A percentile compares a stretch with the other conserved stretches of the same genome.
phyloP scores from a whole-genome alignment of 2,329 filamentous ascomycete species.

The Colletotrichum lindemuthianum region DNA sequence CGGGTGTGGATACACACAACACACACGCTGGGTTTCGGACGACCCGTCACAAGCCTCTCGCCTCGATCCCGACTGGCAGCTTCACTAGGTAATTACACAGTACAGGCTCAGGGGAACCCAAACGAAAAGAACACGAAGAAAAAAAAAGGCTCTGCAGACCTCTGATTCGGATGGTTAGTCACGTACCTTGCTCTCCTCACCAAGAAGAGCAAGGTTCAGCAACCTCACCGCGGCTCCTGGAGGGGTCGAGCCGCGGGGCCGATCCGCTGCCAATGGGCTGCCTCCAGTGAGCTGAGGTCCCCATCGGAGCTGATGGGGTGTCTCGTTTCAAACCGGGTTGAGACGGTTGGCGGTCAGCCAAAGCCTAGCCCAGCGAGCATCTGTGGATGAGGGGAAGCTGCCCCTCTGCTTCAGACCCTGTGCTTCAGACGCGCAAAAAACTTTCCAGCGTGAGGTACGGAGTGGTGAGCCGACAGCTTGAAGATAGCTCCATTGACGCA shows the following conservation, averaged over 20 bases:
- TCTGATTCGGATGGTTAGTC: background rate
- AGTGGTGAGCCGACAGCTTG: background rate
- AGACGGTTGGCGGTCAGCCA: slow-evolving; percentile 34
- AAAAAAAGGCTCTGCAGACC: background rate
- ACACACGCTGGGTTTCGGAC: background rate
- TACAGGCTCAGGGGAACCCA: slow-evolving; percentile 3
- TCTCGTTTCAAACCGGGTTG: slow-evolving; percentile 33
- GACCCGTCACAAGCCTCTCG: slow-evolving; percentile 1
- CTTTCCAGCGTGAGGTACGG: too few relatives aligned
- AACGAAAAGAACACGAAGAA: slow-evolving; percentile 6
- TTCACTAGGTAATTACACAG: background rate
- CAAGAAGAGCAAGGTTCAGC: background rate
- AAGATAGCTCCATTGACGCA: background rate
- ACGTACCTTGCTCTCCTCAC: background rate
- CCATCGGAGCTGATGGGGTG: slow-evolving; percentile 23
- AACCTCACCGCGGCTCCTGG: slow-evolving; percentile 16
- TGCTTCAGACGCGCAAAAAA: too few relatives aligned
- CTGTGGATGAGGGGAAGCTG: background rate
- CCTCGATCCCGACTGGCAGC: background rate
- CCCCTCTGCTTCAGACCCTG: background rate
- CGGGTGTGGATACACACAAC: background rate
- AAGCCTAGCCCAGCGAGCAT: slow-evolving; percentile 4
- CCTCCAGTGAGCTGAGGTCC: slow-evolving; percentile 20
- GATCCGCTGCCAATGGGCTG: slow-evolving; percentile 32
- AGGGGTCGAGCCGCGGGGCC: slow-evolving; percentile 13